Percentiles rank a stretch among this genome's conserved stretches.
Evolutionary conservation across 225 moss, liverwort and hornwort species (phyloP).

Genomic region (Marchantia paleacea): DNA sequence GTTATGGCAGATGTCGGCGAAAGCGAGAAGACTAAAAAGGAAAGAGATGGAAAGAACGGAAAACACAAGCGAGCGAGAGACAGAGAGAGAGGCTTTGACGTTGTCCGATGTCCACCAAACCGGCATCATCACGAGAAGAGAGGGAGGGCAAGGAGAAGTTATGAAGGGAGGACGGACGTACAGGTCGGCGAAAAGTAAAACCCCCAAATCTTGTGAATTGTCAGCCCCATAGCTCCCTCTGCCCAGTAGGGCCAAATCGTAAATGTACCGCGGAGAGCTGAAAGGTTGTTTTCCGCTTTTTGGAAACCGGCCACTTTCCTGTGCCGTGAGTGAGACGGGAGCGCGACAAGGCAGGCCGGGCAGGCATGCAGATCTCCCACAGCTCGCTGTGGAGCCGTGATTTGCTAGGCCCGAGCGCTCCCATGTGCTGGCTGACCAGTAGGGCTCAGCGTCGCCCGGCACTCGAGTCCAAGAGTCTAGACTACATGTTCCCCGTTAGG

Average conservation of each 20-base stretch:
- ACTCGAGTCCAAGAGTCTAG: not conserved
- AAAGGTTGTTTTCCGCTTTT: not conserved
- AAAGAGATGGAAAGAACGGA: not conserved
- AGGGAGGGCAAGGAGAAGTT: not conserved
- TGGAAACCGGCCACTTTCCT: not conserved
- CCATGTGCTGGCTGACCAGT: not conserved
- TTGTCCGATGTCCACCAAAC: not conserved
- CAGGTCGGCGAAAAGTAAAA: constrained; percentile 9
- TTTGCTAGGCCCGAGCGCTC: not conserved
- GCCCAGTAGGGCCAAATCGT: not conserved
- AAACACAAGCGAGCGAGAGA: too few species aligned
- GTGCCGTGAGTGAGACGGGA: constrained; percentile 7
- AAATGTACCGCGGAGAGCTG: not conserved
- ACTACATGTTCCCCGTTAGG: not conserved
- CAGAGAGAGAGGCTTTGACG: too few species aligned
- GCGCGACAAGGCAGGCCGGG: not conserved
- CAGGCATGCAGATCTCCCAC: not conserved
- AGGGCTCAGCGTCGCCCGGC: not conserved
- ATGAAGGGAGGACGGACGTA: not conserved
- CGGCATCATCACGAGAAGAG: not conserved
- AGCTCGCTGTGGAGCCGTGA: not conserved
- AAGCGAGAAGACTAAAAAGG: not conserved
- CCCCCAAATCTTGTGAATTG: not conserved
- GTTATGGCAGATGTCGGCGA: too few species aligned
- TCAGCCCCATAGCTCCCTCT: not conserved